Conservation (phyloP, 2,329 filamentous ascomycete species). For the Ceratocystis ficicola region DNA sequence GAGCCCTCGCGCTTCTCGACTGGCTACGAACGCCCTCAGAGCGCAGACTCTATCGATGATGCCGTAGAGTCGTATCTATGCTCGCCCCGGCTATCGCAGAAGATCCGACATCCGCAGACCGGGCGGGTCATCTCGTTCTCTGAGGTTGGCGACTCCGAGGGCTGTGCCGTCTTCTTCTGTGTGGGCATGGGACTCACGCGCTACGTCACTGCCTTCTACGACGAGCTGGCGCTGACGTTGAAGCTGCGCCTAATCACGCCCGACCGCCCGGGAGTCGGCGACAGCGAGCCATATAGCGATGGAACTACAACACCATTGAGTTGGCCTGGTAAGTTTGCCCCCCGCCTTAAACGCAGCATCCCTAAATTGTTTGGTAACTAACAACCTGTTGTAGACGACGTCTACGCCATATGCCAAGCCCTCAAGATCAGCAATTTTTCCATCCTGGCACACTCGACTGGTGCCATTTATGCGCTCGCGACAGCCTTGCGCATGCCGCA, state of each 20-base stretch:
- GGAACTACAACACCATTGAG: constrained; percentile 74
- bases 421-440: constrained; percentile 94
- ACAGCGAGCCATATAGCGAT: constrained; percentile 74
- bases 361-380: background rate
- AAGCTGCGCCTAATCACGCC: constrained; percentile 85
- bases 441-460: constrained; percentile 87
- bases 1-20: constrained; percentile 31
- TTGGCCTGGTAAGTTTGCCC: constrained; percentile 65
- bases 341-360: background rate
- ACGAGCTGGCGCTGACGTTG: constrained; percentile 80
- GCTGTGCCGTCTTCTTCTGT: constrained; percentile 88
- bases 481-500: constrained; percentile 93
- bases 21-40: constrained; percentile 60
- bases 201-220: constrained; percentile 94
- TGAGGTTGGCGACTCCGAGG: constrained; percentile 85
- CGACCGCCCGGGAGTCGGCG: constrained; percentile 85
- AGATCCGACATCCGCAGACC: constrained; percentile 72
- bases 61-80: constrained; percentile 76
- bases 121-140: constrained; percentile 88
- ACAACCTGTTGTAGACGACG: constrained; percentile 45
- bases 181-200: constrained; percentile 95
- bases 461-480: constrained; percentile 93
- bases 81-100: constrained; percentile 75
- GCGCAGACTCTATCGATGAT: constrained; percentile 76
- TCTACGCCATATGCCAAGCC: constrained; percentile 83